A percentile compares a stretch with the other conserved stretches of the same genome.
phyloP scores from a whole-genome alignment of 176 grass and related monocot species.

The Panicum miliaceum region DNA sequence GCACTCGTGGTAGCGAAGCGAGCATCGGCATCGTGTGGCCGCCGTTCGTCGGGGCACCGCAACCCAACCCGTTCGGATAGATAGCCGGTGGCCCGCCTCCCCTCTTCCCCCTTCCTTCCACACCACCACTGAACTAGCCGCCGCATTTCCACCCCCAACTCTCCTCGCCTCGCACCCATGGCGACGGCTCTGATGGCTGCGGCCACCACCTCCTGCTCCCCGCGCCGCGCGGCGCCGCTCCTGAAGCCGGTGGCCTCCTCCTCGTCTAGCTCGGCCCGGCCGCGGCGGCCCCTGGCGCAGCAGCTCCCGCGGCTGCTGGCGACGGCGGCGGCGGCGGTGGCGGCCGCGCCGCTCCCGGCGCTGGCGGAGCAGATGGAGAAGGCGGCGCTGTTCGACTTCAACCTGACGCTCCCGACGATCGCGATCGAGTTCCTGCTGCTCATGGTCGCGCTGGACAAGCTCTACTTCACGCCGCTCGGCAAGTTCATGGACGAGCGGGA shows the following conservation, averaged over 20 bases:
- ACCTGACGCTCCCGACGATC: slow-evolving; percentile 87
- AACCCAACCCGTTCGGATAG: slow-evolving; percentile 54
- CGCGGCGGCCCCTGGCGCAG: slow-evolving; percentile 25
- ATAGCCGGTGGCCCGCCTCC: slow-evolving; percentile 36
- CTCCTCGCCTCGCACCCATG: slow-evolving; percentile 36
- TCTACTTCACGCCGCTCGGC: slow-evolving; percentile 91
- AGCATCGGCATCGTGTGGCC: slow-evolving; percentile 50
- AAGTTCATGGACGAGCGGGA: slow-evolving; percentile 98
- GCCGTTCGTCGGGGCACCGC: not conserved
- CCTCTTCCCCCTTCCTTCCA: not conserved
- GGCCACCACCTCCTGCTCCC: slow-evolving; percentile 56
- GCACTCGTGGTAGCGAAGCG: slow-evolving; percentile 19
- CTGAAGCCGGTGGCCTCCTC: slow-evolving; percentile 50
- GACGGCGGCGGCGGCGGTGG: slow-evolving; percentile 44
- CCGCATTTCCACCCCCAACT: not conserved
- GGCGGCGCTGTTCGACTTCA: slow-evolving; percentile 91
- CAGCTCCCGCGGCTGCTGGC: slow-evolving; percentile 49
- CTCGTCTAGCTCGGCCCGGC: not conserved
- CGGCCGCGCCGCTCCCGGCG: slow-evolving; percentile 67
- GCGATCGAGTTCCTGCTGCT: slow-evolving; percentile 87
- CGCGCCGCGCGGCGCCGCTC: slow-evolving; percentile 27
- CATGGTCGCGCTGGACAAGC: slow-evolving; percentile 98
- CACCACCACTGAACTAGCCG: not conserved
- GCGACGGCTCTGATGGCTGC: slow-evolving; percentile 57
- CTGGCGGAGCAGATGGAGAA: slow-evolving; percentile 97